phyloP scores from a whole-genome alignment of 129 eudicot genomes.

The Pittosporum tobira region DNA sequence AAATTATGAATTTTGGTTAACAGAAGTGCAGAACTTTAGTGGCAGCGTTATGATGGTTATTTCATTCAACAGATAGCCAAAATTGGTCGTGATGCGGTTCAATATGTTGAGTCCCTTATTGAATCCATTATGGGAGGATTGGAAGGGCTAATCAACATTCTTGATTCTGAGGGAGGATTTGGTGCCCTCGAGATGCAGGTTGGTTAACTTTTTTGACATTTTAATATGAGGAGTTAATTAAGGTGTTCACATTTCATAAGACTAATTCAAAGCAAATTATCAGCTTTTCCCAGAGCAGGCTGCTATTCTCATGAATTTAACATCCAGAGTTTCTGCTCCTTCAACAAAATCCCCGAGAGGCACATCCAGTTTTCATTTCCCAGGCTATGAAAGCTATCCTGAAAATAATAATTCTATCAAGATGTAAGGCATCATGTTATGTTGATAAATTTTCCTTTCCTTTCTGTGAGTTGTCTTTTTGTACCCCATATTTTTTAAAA shows the following conservation, averaged over 20 bases:
- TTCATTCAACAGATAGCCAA: slow-evolving; percentile 64
- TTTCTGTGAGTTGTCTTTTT: neutral
- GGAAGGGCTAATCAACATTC: slow-evolving; percentile 94
- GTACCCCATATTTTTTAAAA: neutral
- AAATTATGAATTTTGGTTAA: neutral
- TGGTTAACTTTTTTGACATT: slow-evolving; percentile 18
- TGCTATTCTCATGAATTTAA: slow-evolving; percentile 78
- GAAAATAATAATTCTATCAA: slow-evolving; percentile 75
- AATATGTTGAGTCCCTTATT: slow-evolving; percentile 92
- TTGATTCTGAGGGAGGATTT: slow-evolving; percentile 98
- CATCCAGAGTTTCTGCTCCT: slow-evolving; percentile 63
- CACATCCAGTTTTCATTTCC: slow-evolving; percentile 64
- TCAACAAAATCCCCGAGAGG: slow-evolving; percentile 77
- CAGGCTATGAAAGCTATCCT: slow-evolving; percentile 96
- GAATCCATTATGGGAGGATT: slow-evolving; percentile 99
- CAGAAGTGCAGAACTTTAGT: slow-evolving; percentile 9
- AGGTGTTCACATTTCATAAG: slow-evolving; percentile 5
- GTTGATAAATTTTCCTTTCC: neutral
- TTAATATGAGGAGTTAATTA: neutral
- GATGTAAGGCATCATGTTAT: slow-evolving; percentile 44
- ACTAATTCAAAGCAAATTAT: slow-evolving; percentile 21
- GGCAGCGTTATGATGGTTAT: slow-evolving; percentile 11
- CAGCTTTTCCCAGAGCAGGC: slow-evolving; percentile 99
- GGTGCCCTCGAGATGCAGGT: slow-evolving; percentile 99
- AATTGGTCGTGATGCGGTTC: slow-evolving; percentile 95